These are phyloP conservation scores for Cutaneotrichosporon arboriforme DNA, from an alignment of 1,284 basidiomycete genomes.

Conservation along the genomic window DNA sequence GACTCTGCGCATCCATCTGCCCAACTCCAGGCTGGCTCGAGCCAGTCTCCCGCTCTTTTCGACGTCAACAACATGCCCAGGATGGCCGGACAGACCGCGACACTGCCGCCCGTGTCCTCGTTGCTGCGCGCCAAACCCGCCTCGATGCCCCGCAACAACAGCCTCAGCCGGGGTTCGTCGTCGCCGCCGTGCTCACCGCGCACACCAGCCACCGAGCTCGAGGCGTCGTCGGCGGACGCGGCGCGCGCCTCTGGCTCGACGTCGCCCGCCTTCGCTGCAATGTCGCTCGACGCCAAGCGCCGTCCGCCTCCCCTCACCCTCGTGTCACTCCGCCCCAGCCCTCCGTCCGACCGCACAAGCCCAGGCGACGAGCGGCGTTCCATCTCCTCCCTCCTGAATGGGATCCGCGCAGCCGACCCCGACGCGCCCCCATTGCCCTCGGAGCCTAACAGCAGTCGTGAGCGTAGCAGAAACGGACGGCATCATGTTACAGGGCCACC, in stretches of 20 bases:
- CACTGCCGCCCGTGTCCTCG: not conserved
- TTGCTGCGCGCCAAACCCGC: not conserved
- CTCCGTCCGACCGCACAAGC: not conserved
- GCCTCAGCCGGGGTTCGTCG: not conserved
- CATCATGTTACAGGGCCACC: no score
- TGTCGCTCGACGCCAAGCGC: not conserved
- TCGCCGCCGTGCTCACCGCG: constrained; percentile 1
- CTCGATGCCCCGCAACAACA: not conserved
- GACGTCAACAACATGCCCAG: not conserved
- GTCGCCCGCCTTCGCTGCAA: not conserved
- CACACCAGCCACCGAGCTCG: not conserved
- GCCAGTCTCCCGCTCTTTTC: not conserved
- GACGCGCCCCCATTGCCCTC: no score
- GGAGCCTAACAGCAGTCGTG: no score
- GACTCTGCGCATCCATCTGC: no score
- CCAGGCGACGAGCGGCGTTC: constrained; percentile 12
- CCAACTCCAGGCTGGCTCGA: no score
- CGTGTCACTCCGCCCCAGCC: not conserved
- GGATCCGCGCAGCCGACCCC: not conserved
- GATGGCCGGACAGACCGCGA: not conserved
- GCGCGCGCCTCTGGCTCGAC: not conserved
- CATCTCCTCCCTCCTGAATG: constrained; percentile 13
- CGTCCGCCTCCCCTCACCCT: constrained; percentile 4
- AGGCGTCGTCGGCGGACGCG: not conserved
- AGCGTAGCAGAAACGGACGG: no score